phyloP scores from a whole-genome alignment of 1,284 basidiomycete genomes.

The Neonothopanus nambi region DNA sequence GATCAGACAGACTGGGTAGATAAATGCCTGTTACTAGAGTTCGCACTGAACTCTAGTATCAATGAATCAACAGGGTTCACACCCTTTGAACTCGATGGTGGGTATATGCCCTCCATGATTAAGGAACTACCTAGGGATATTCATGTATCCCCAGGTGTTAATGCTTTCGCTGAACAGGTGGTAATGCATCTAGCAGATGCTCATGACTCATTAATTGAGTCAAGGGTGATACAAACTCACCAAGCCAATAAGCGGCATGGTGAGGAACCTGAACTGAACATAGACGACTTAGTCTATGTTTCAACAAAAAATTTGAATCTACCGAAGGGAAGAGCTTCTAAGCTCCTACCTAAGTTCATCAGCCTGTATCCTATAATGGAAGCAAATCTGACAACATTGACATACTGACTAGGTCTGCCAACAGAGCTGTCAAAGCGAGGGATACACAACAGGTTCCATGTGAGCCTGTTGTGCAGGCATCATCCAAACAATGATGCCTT shows the following conservation, averaged over 20 bases:
- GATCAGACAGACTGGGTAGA: conserved; percentile 28
- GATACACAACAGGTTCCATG: too few relatives aligned
- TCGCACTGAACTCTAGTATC: conserved; percentile 25
- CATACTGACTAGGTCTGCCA: conserved; percentile 30
- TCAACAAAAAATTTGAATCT: conserved; percentile 28
- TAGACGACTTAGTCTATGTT: conserved; percentile 23
- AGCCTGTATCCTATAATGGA: conserved; percentile 30
- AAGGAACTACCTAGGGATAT: too few relatives aligned
- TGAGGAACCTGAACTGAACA: conserved; percentile 7
- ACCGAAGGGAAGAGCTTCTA: conserved; percentile 26
- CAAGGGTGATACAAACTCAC: conserved; percentile 26
- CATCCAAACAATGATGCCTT: neutral
- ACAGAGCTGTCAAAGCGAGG: too few relatives aligned
- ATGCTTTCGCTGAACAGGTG: too few relatives aligned
- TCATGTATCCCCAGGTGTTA: too few relatives aligned
- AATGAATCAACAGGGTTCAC: conserved; percentile 22
- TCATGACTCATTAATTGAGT: conserved; percentile 31
- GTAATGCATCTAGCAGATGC: too few relatives aligned
- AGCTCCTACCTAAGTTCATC: conserved; percentile 31
- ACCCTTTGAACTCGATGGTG: conserved; percentile 29
- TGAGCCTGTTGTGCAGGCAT: too few relatives aligned
- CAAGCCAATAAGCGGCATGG: conserved; percentile 24
- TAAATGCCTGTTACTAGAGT: conserved; percentile 23
- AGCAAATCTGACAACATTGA: conserved; percentile 22
- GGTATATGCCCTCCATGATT: conserved; percentile 17